Conservation (phyloP, 345 rosid genomes). For the Theobroma cacao region DNA sequence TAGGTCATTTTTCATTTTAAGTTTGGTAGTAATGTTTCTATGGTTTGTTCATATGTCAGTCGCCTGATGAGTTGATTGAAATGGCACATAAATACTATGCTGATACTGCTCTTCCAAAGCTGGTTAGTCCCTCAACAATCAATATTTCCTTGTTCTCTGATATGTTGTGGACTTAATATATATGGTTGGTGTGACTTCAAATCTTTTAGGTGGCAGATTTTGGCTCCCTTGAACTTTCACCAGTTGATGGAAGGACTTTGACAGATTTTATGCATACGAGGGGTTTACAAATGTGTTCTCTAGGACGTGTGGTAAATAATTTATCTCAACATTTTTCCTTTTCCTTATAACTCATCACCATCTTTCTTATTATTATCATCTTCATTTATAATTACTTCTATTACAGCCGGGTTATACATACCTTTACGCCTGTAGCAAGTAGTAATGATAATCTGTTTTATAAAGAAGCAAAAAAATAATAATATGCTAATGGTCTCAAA, state of each 20-base stretch:
- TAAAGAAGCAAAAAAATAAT: not conserved
- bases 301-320: constrained; percentile 79
- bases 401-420: not conserved
- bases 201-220: constrained; percentile 84
- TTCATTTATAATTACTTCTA: constrained; percentile 26
- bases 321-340: not conserved
- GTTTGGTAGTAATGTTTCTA: constrained; percentile 20
- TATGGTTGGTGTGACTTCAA: constrained; percentile 14
- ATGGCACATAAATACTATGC: constrained; percentile 75
- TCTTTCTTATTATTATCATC: constrained; percentile 20
- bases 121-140: constrained; percentile 55
- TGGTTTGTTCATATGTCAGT: constrained; percentile 34
- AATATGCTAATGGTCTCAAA: not conserved
- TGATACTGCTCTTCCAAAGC: constrained; percentile 92
- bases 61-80: constrained; percentile 77
- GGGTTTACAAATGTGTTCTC: constrained; percentile 88
- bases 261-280: constrained; percentile 99
- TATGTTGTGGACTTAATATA: constrained; percentile 15
- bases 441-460: not conserved
- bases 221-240: constrained; percentile 98
- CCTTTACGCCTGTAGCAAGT: not conserved
- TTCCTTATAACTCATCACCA: not conserved
- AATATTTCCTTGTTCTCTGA: constrained; percentile 9
- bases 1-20: not conserved
- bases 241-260: constrained; percentile 95